Evolutionary conservation across 208 protist genomes (phyloP).

Genomic region (Trypanosoma rangeli): DNA sequence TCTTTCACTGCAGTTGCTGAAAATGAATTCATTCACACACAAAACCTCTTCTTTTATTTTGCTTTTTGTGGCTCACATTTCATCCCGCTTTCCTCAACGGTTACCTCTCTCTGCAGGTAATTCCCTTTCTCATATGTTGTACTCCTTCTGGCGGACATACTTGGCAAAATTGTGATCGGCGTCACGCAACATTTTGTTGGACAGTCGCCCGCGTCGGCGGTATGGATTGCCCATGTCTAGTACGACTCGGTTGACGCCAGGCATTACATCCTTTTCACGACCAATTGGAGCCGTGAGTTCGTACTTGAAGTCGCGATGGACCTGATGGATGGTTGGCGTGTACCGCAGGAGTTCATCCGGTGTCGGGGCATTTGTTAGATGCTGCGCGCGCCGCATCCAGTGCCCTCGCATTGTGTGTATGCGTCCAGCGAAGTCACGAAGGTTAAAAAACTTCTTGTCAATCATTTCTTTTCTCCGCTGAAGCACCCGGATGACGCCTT

Average conservation of each 20-base stretch:
- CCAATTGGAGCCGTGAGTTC: slow-evolving; percentile 86
- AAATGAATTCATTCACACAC: neutral
- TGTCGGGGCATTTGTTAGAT: slow-evolving; percentile 82
- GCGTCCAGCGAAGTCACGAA: slow-evolving; percentile 86
- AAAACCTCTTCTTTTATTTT: neutral
- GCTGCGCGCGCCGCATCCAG: slow-evolving; percentile 73
- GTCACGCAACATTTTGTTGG: slow-evolving; percentile 68
- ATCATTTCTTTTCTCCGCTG: slow-evolving; percentile 80
- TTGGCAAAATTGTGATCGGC: slow-evolving; percentile 82
- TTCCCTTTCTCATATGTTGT: slow-evolving; percentile 36
- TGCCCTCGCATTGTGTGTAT: slow-evolving; percentile 91
- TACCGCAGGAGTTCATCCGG: slow-evolving; percentile 87
- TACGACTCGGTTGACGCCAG: slow-evolving; percentile 73
- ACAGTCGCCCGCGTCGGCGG: slow-evolving; percentile 42
- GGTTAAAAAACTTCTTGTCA: slow-evolving; percentile 91
- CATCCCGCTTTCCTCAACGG: neutral
- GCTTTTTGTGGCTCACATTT: neutral
- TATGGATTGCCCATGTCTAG: slow-evolving; percentile 86
- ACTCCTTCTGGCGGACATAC: slow-evolving; percentile 64
- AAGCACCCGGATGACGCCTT: slow-evolving; percentile 72
- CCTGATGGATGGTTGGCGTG: slow-evolving; percentile 88
- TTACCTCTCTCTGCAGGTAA: neutral
- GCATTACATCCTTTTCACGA: slow-evolving; percentile 82
- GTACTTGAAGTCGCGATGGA: slow-evolving; percentile 87
- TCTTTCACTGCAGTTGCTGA: neutral